Percentiles rank a stretch among this genome's conserved stretches.
Evolutionary conservation across 1,284 basidiomycete species (phyloP).

Genomic region (Trichosporon coremiiforme): DNA sequence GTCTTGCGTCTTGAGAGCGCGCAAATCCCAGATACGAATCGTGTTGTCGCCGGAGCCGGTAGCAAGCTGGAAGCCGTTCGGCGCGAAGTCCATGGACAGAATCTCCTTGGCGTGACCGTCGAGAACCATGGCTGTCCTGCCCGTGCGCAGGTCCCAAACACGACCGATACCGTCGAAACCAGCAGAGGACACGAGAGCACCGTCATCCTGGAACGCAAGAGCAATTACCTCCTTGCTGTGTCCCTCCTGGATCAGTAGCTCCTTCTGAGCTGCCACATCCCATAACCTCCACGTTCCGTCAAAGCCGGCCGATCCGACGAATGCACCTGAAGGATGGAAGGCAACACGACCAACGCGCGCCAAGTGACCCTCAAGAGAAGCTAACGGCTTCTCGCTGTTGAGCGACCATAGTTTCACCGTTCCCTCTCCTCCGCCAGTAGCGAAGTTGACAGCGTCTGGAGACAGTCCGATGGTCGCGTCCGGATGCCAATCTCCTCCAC

Average conservation of each 20-base stretch:
- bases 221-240: slow-evolving; percentile 97
- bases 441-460: slow-evolving; percentile 74
- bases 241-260: slow-evolving; percentile 89
- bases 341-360: slow-evolving; percentile 89
- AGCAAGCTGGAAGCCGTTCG: slow-evolving; percentile 96
- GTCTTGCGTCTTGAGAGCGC: slow-evolving; percentile 85
- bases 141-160: slow-evolving; percentile 95
- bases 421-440: slow-evolving; percentile 85
- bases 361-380: slow-evolving; percentile 82
- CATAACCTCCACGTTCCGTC: slow-evolving; percentile 98
- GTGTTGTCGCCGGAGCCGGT: slow-evolving; percentile 97
- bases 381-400: slow-evolving; percentile 75
- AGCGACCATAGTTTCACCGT: slow-evolving; percentile 87
- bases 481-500: slow-evolving; percentile 98
- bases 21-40: slow-evolving; percentile 97
- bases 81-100: slow-evolving; percentile 86
- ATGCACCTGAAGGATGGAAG: slow-evolving; percentile 92
- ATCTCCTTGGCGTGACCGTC: slow-evolving; percentile 97
- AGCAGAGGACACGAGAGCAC: slow-evolving; percentile 86
- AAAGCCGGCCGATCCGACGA: slow-evolving; percentile 91
- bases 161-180: slow-evolving; percentile 96
- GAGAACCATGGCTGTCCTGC: slow-evolving; percentile 94
- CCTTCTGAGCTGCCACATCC: slow-evolving; percentile 80
- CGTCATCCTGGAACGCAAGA: slow-evolving; percentile 95
- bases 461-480: slow-evolving; percentile 79